Base-by-base conservation (phyloP, 2,329 filamentous ascomycete species). In the Ascocoryne sarcoides region DNA sequence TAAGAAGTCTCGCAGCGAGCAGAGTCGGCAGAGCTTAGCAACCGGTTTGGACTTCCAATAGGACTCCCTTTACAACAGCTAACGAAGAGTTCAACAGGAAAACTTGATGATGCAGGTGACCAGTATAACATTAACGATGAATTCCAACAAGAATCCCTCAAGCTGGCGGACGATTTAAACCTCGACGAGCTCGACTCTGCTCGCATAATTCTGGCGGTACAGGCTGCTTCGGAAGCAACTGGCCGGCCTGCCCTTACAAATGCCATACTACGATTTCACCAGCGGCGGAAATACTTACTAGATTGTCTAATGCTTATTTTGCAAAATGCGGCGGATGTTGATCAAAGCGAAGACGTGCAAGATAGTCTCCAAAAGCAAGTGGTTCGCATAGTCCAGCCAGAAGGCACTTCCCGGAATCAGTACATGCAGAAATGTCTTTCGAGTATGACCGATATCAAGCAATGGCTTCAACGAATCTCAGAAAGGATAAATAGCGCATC, bases 171-270 rank as follows among this genome's bases (percentile, higher is more conserved):
- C 61, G 85, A 87, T 52, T 70, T 95, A 46, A 81, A 95, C 55
- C 70, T 98, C 38, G 89, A 98, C 63, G 93, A 98, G 63, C 60
- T 94, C 42, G 77, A 92, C 53, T 83, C 90, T 14, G 84, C 87
- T 8, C 73, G 75, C 50, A 74, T 92, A 36, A 76, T 94, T 42
- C 67, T 93, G 37, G 79, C 82, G 40, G 79, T 84, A 14, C 75
- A 85, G 57, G 73, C 78, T 28, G 81, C 89, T 51, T 71, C 78
- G 12, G 69, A 75, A 32, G 68, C 75, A 12, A 69, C 88, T 4
- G 86, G 86, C 45, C 77, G 85, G 17, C 73, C 85, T 3, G 71
- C 85, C 44, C 71, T 87, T 40, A 80, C 89, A 59, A 82, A 83
- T 52, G 84, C 84, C 44, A 76, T 95, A 49, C 84, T 96, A 56